Evolutionary conservation across 768 basidiomycete species (phyloP), one percentile per base, ranked within the genome.

Genomic region (Trametes villosa): DNA sequence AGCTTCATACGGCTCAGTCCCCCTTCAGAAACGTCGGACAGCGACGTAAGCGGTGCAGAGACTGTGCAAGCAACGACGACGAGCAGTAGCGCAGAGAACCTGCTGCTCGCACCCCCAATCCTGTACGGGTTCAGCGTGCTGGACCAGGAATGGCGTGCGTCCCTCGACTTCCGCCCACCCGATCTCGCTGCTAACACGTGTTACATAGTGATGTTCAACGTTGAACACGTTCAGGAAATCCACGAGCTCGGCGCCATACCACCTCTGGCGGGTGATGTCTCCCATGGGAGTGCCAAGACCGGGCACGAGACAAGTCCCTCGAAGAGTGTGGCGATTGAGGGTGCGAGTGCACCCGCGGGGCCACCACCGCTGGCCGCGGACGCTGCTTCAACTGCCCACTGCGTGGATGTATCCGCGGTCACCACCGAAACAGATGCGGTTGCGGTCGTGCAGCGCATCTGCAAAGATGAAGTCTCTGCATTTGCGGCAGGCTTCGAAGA

Each of bases 71-170:
- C 20, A n/a, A 12, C 20, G 18, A 5, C 46, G 12, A 9, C 45
- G 12, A 31, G 2, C 27, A 13, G 15, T 44, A 0, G 24, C 29
- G 53, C 31, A 1, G 55, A 48, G 7, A 15, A 7, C 9, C 9
- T 57, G 3, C 26, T 40, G 29, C 68, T 87, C 2, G 74, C 84
- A 0, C 77, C 85, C 0, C 78, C 82, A 0, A 72, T 82, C 27
- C 78, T 86, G 3, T 82, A 81, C 51, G 85, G 84, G 0, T 86
- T 87, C 68, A 83, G 83, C 69, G 67, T 86, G 29, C 63, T 69
- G 4, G 83, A 82, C 54, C 85, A 86, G 68, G 56, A 76, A 9
- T 85, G 84, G 84, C 70, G 83, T 84, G 66, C 55, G 82, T 17
- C 75, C 0, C 3, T 50, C 24, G 2, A 8, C 26, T 22, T 17